phyloP scores from a whole-genome alignment of 2,329 filamentous ascomycete genomes.

The Zarea fungicola region DNA sequence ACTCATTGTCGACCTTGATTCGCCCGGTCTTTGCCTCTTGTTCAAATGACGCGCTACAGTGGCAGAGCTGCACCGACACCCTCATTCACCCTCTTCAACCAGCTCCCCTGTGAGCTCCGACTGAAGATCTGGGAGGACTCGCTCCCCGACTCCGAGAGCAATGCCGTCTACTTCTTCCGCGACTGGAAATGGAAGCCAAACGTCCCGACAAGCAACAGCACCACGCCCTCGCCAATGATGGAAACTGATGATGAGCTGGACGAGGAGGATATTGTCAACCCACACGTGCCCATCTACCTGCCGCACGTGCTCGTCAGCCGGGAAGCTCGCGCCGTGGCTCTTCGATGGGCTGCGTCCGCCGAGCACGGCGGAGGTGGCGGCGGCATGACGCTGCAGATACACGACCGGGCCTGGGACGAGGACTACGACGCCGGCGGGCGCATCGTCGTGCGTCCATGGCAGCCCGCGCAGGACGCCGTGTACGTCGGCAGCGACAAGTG shows the following conservation, averaged over 20 bases:
- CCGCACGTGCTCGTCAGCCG: slow-evolving; percentile 1
- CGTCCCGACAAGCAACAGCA: not conserved
- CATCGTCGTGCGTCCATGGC: slow-evolving; percentile 5
- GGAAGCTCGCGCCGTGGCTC: slow-evolving; percentile 1
- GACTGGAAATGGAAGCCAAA: slow-evolving; percentile 3
- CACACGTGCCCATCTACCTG: slow-evolving; percentile 5
- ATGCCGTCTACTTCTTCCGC: slow-evolving; percentile 8
- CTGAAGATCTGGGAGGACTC: slow-evolving; percentile 4
- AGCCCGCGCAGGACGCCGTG: not conserved
- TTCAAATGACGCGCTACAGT: not conserved
- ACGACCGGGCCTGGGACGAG: slow-evolving; percentile 9
- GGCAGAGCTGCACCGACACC: not conserved
- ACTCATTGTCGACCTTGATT: not conserved
- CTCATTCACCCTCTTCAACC: not conserved
- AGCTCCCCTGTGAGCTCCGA: slow-evolving; percentile 6
- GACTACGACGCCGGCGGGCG: not conserved
- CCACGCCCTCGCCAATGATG: not conserved
- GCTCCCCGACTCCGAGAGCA: not conserved
- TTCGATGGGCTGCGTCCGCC: not conserved
- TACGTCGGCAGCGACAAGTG: slow-evolving; percentile 4
- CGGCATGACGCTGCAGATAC: not conserved
- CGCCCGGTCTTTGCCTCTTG: not conserved
- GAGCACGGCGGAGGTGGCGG: too few relatives aligned
- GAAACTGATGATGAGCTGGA: not conserved
- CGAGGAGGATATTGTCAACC: slow-evolving; percentile 2